A percentile compares a stretch with the other conserved stretches of the same genome.
phyloP scores from a whole-genome alignment of 202 grass and related monocot genomes.

The Musa balbisiana region DNA sequence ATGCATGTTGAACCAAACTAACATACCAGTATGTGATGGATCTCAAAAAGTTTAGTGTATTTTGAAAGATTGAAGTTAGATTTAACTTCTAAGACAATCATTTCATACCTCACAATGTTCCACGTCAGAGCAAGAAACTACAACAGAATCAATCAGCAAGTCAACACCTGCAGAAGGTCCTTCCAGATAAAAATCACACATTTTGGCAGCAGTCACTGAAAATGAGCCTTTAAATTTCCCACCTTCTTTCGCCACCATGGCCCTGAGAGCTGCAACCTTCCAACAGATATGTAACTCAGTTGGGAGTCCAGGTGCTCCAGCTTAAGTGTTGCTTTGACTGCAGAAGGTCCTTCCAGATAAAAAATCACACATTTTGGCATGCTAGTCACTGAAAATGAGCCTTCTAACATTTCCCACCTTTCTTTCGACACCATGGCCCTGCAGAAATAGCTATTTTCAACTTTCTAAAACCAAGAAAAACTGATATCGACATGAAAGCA shows the following conservation, averaged over 20 bases:
- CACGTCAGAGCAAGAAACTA: conserved; percentile 31
- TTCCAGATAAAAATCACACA: conserved; percentile 65
- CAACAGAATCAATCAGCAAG: conserved; percentile 69
- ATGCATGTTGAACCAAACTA: no score
- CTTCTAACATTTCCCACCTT: conserved; percentile 81
- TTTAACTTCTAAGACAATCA: neutral
- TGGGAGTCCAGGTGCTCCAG: no score
- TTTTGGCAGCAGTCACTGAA: conserved; percentile 47
- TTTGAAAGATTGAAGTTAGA: no score
- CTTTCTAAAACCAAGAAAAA: neutral
- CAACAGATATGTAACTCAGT: no score
- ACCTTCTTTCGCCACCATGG: conserved; percentile 20
- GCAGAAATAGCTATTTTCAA: neutral
- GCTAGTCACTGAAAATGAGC: conserved; percentile 65
- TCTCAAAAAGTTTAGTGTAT: no score
- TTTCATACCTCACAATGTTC: neutral
- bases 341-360: conserved; percentile 76
- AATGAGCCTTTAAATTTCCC: conserved; percentile 91
- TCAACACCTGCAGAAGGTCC: conserved; percentile 66
- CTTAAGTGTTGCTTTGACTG: no score
- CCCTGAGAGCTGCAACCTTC: no score
- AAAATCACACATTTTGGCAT: conserved; percentile 47
- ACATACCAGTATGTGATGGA: no score
- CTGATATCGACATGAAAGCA: neutral
- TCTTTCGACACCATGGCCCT: conserved; percentile 5